A percentile compares a stretch with the other conserved stretches of the same genome.
phyloP scores from a whole-genome alignment of 257 asterid species.

The Penstemon eatonii region DNA sequence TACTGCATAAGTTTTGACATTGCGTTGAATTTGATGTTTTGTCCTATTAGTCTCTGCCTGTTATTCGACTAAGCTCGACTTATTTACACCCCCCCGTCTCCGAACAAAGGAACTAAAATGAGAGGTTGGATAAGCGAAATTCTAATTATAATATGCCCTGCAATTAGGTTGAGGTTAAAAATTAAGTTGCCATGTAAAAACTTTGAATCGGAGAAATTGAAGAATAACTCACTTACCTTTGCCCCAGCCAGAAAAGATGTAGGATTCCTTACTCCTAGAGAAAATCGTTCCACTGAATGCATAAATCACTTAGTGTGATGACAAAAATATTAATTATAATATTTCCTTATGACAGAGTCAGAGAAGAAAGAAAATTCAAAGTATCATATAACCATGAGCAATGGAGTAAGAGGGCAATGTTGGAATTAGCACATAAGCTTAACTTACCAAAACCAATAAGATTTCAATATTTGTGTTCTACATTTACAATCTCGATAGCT shows the following conservation, averaged over 20 bases:
- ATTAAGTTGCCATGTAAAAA: constrained; percentile 8
- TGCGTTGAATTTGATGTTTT: too few relatives aligned
- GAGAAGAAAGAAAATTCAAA: not conserved
- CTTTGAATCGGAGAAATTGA: constrained; percentile 12
- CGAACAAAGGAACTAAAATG: too few relatives aligned
- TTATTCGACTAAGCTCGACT: too few relatives aligned
- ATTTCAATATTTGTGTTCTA: constrained; percentile 73
- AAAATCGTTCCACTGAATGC: constrained; percentile 80
- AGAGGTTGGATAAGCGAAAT: not conserved
- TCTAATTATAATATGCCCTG: constrained; percentile 55
- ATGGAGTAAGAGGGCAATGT: constrained; percentile 4
- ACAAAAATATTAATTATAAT: not conserved
- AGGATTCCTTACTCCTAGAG: constrained; percentile 87
- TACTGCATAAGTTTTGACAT: too few relatives aligned
- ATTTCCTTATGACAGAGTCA: not conserved
- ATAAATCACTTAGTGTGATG: constrained; percentile 16
- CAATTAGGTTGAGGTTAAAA: constrained; percentile 28
- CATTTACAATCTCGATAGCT: constrained; percentile 51
- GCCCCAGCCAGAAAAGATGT: constrained; percentile 92
- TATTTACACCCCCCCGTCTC: too few relatives aligned
- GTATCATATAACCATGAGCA: constrained; percentile 6
- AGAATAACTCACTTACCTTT: constrained; percentile 53
- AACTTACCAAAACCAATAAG: constrained; percentile 88
- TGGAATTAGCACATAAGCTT: constrained; percentile 6
- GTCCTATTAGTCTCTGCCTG: too few relatives aligned